These are phyloP conservation scores for Tricholoma flavovirens DNA, from an alignment of 768 basidiomycete genomes.

Conservation along the genomic window DNA sequence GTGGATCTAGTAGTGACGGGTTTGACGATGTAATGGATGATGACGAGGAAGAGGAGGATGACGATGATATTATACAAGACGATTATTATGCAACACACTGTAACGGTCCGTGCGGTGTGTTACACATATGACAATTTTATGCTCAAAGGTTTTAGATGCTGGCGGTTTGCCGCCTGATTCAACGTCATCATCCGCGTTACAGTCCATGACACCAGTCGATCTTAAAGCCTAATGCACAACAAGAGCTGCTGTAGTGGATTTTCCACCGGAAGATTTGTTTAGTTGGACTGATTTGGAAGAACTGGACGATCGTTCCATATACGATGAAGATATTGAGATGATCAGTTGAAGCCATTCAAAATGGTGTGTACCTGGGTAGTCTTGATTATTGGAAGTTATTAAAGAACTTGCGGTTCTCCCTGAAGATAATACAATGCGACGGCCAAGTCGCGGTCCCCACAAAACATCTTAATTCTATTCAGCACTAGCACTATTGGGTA, in stretches of 20 bases:
- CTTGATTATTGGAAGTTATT: too few species aligned
- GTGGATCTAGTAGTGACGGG: slow-evolving; percentile 45
- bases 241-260: slow-evolving; percentile 36
- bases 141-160: not conserved
- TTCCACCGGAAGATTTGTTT: slow-evolving; percentile 38
- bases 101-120: slow-evolving; percentile 28
- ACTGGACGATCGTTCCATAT: not conserved
- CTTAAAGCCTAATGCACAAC: slow-evolving; percentile 42
- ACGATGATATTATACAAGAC: slow-evolving; percentile 55
- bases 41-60: slow-evolving; percentile 53
- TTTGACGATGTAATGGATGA: slow-evolving; percentile 34
- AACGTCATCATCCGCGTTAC: not conserved
- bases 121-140: not conserved
- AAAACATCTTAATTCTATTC: too few species aligned
- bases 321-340: slow-evolving; percentile 26
- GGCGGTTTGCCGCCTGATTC: not conserved
- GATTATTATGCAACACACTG: slow-evolving; percentile 59
- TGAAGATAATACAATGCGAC: too few species aligned
- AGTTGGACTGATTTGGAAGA: slow-evolving; percentile 30
- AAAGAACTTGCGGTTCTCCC: too few species aligned
- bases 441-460: too few species aligned
- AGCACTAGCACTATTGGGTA: too few species aligned
- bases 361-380: too few species aligned
- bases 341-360: slow-evolving; percentile 7
- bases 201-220: slow-evolving; percentile 36